A percentile compares a stretch with the other conserved stretches of the same genome.
Conservation (phyloP, 2,329 filamentous ascomycete genomes). For the Acrocalymma vagum region DNA sequence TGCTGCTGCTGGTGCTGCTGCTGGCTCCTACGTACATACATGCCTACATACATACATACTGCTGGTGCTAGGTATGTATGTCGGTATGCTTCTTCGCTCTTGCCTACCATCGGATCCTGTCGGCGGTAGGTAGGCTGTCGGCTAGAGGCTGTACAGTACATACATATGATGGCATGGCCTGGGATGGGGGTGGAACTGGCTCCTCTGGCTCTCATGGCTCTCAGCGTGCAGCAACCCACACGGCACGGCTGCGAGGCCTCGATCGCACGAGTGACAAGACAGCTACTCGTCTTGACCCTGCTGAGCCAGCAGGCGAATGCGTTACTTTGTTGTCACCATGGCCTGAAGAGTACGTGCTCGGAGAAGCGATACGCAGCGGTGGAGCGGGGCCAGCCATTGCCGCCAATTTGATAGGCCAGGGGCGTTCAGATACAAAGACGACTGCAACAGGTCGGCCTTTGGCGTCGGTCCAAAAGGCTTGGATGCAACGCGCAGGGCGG, state of each 20-base stretch:
- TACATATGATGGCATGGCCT: neutral
- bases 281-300: conserved; percentile 10
- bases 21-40: too few species aligned
- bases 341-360: conserved; percentile 9
- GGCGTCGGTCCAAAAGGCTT: conserved; percentile 39
- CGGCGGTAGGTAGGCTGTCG: neutral
- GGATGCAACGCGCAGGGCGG: conserved; percentile 26
- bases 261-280: conserved; percentile 27
- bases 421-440: conserved; percentile 25
- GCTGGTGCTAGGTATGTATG: too few species aligned
- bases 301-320: conserved; percentile 8
- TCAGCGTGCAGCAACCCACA: conserved; percentile 7
- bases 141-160: neutral
- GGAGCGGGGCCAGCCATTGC: conserved; percentile 18
- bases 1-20: neutral
- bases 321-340: too few species aligned
- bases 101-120: neutral
- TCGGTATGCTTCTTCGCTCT: too few species aligned
- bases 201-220: neutral
- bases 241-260: conserved; percentile 24
- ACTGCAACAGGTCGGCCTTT: conserved; percentile 35
- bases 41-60: too few species aligned
- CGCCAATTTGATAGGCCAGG: conserved; percentile 34
- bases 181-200: too few species aligned
- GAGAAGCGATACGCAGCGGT: conserved; percentile 18